Evolutionary conservation across 2,329 filamentous ascomycete genomes (phyloP), one percentile per base, ranked within the genome.

Genomic region (Diaporthe sp.): DNA sequence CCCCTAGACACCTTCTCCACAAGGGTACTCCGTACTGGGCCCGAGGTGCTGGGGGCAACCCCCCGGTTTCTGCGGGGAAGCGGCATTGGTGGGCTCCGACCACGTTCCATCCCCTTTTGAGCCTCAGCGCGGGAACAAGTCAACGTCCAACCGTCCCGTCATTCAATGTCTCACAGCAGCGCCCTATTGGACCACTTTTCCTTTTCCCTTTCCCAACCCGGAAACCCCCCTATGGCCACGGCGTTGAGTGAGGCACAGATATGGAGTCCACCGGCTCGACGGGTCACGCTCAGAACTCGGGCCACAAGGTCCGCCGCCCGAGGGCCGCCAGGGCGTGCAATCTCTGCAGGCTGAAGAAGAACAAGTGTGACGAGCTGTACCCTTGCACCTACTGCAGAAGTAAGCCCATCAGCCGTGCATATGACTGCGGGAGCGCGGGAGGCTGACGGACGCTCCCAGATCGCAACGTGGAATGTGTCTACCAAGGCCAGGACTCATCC

Each of bases 311-410:
- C 22, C 67, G 78, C 61, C 65, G 80, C 67, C 83, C 84, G n/a
- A 84, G 86, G n/a, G 85, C 86, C 25, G 83, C 85, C 13, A 84
- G 85, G 74, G 86, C 86, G 3, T 88, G 86, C 78, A 85, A 87
- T 76, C 80, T 85, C 42, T 88, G 86, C 79, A 82, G 86, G 70
- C 76, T 81, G 62, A 87, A 88, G 80, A 88, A 88, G 80, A 87
- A 88, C 79, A 87, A 86, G 77, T 88, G 86, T 78, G 85, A 87
- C 77, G 86, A 87, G 77, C 59, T 79, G 51, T 78, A 78, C 62
- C 79, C 78, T 37, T 87, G 86, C 78, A 82, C 81, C 13, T 84
- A 86, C 74, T 87, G 86, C 79, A 84, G 82, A 77, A 85, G 85
- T 87, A 79, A 76, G 83, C 78, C 31, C n/a, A 12, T 46, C 57